Evolutionary conservation across 257 asterid genomes (phyloP).

Genomic region (Nicotiana tabacum): DNA sequence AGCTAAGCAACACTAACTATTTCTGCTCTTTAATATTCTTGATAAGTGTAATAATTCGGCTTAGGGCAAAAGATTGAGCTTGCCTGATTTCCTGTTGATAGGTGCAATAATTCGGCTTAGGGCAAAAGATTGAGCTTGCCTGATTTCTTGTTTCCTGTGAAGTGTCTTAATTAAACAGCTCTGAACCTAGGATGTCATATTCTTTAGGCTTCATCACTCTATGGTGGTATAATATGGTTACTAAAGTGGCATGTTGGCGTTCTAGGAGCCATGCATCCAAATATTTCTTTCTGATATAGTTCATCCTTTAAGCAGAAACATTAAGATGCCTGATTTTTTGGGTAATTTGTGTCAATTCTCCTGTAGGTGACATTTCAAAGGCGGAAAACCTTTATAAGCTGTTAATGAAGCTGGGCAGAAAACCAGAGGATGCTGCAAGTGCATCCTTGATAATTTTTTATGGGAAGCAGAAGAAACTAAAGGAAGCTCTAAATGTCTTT

Average conservation of each 20-base stretch:
- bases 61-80: not conserved
- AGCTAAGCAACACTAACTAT: not conserved
- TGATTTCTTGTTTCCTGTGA: not conserved
- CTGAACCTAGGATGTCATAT: not conserved
- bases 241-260: not conserved
- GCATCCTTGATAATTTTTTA: constrained; percentile 65
- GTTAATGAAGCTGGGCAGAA: constrained; percentile 43
- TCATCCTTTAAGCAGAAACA: not conserved
- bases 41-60: not conserved
- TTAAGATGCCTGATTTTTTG: constrained; percentile 8
- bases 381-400: constrained; percentile 55
- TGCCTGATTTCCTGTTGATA: not conserved
- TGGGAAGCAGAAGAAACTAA: constrained; percentile 57
- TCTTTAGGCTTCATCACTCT: not conserved
- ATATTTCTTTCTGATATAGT: not conserved
- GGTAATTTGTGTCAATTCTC: constrained; percentile 16
- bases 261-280: not conserved
- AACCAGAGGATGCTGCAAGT: constrained; percentile 52
- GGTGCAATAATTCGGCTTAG: not conserved
- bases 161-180: not conserved
- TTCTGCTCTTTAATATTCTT: not conserved
- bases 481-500: constrained; percentile 54
- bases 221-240: not conserved
- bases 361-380: constrained; percentile 57
- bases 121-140: not conserved